A percentile compares a stretch with the other conserved stretches of the same genome.
Conservation (phyloP, 2,329 filamentous ascomycete species). For the Periconia digitata region DNA sequence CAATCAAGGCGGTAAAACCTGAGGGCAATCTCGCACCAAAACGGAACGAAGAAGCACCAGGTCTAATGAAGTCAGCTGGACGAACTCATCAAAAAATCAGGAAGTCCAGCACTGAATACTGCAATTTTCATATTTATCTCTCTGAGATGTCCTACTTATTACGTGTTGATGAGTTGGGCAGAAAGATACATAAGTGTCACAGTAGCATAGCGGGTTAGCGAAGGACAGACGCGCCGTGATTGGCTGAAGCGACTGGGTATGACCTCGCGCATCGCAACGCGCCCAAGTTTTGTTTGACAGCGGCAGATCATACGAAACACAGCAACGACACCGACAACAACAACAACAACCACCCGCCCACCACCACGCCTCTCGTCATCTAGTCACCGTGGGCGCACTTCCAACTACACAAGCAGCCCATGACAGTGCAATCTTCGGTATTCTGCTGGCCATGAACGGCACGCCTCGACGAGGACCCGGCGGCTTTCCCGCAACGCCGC, state of each 20-base stretch:
- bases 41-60: too few species aligned
- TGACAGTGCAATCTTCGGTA: slow-evolving; percentile 19
- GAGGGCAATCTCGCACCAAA: too few species aligned
- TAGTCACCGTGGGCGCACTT: neutral
- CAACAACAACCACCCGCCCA: neutral
- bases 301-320: slow-evolving; percentile 14
- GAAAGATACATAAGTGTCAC: neutral
- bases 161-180: too few species aligned
- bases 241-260: slow-evolving; percentile 19
- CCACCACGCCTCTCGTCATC: neutral
- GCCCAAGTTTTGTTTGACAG: slow-evolving; percentile 34
- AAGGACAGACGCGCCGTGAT: slow-evolving; percentile 16
- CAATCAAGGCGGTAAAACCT: too few species aligned
- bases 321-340: slow-evolving; percentile 10
- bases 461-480: slow-evolving; percentile 79
- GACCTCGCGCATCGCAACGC: slow-evolving; percentile 27
- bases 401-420: slow-evolving; percentile 11
- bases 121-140: too few species aligned
- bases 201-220: slow-evolving; percentile 2
- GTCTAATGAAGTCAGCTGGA: too few species aligned
- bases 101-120: too few species aligned
- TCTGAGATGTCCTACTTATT: too few species aligned
- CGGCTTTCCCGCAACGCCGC: slow-evolving; percentile 77
- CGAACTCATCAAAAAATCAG: too few species aligned
- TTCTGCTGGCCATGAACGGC: slow-evolving; percentile 67